Conservation (phyloP, 2,329 filamentous ascomycete genomes). For the Ophiostoma sp. region DNA sequence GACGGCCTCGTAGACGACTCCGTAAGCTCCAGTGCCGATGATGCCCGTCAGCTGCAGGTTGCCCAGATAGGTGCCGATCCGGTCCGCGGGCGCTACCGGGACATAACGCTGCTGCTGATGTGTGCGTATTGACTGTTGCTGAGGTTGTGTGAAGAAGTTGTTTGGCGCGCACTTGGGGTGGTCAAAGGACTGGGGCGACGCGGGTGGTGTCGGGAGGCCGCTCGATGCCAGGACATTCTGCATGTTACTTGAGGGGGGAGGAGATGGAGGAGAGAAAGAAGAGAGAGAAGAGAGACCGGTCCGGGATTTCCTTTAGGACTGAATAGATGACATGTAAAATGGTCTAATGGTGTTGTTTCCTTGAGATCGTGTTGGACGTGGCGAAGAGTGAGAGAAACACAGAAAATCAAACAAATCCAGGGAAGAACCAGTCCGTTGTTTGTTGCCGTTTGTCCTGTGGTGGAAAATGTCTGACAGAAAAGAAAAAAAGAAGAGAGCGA, state of each 20-base stretch:
- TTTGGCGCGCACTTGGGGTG: slow-evolving; percentile 48
- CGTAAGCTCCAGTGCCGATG: slow-evolving; percentile 91
- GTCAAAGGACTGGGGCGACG: slow-evolving; percentile 55
- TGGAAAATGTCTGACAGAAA: not conserved
- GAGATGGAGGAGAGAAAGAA: slow-evolving; percentile 15
- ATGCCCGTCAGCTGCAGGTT: slow-evolving; percentile 81
- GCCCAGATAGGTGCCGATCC: slow-evolving; percentile 80
- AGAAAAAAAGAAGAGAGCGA: not conserved
- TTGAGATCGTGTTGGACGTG: not conserved
- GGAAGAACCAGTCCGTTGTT: slow-evolving; percentile 10
- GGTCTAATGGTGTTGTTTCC: not conserved
- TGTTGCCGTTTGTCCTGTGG: slow-evolving; percentile 8
- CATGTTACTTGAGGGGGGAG: slow-evolving; percentile 47
- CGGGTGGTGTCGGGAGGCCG: slow-evolving; percentile 60
- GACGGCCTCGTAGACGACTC: slow-evolving; percentile 88
- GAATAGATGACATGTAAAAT: slow-evolving; percentile 1
- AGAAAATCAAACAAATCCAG: slow-evolving; percentile 10
- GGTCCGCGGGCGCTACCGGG: slow-evolving; percentile 73
- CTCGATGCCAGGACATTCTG: slow-evolving; percentile 56
- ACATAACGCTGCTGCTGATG: slow-evolving; percentile 46
- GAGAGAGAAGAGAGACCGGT: slow-evolving; percentile 5
- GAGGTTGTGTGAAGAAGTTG: slow-evolving; percentile 36
- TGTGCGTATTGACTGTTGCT: slow-evolving; percentile 35
- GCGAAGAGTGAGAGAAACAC: not conserved
- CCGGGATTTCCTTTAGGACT: not conserved